Evolutionary conservation across 1,284 basidiomycete genomes (phyloP).

Genomic region (Sporisorium exsertum): DNA sequence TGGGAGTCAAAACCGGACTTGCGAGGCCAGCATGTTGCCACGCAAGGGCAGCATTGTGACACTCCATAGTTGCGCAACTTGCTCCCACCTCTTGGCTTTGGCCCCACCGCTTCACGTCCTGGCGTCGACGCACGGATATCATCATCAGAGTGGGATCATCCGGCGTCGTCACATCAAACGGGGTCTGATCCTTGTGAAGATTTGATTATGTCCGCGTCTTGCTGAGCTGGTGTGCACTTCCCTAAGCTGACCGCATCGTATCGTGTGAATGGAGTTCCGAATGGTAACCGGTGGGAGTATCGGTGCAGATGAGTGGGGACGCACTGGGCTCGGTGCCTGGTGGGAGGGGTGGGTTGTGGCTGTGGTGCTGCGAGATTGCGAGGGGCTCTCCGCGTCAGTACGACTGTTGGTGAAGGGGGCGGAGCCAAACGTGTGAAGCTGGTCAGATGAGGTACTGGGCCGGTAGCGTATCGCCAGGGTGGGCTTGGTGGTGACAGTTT

Average conservation of each 20-base stretch:
- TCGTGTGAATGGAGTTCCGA: background rate
- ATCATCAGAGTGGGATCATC: background rate
- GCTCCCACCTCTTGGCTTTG: background rate
- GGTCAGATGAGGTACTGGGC: background rate
- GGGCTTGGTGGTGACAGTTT: conserved; percentile 3
- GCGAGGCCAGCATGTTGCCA: background rate
- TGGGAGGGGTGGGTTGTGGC: background rate
- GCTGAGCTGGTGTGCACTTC: background rate
- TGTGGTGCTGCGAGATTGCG: background rate
- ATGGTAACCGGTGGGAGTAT: background rate
- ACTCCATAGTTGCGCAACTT: background rate
- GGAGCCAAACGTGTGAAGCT: background rate
- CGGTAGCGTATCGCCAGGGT: background rate
- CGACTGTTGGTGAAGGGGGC: background rate
- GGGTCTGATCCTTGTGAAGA: background rate
- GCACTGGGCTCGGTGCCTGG: background rate
- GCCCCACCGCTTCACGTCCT: background rate
- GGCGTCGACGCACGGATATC: background rate
- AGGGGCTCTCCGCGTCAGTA: background rate
- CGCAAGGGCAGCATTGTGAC: background rate
- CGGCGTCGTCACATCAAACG: background rate
- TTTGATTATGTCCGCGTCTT: background rate
- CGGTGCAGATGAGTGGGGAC: background rate
- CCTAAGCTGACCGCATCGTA: background rate
- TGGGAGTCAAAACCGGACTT: background rate